A percentile compares a stretch with the other conserved stretches of the same genome.
Evolutionary conservation across 2,329 filamentous ascomycete genomes (phyloP).

Genomic region (Penicillium rolfsii): DNA sequence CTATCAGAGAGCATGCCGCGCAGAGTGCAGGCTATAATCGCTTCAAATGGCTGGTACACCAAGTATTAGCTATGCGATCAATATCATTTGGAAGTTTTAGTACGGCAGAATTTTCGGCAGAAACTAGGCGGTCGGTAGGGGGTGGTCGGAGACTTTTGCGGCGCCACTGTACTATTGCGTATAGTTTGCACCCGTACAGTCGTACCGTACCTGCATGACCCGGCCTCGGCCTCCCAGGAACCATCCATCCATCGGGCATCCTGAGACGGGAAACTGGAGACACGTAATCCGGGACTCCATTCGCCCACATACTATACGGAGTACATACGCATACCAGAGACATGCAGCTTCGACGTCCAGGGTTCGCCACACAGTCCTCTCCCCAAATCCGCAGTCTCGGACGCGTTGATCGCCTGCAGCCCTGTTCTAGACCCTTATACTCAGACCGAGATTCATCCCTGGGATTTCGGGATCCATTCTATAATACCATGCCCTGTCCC

Average conservation of each 20-base stretch:
- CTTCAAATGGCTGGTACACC: no score
- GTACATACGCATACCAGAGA: constrained; percentile 1
- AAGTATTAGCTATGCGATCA: no score
- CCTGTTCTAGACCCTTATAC: constrained; percentile 8
- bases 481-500: no score
- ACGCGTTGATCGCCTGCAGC: background rate
- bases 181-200: no score
- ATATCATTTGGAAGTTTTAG: no score
- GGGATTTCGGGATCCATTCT: background rate
- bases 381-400: background rate
- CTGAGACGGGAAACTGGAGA: background rate
- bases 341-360: background rate
- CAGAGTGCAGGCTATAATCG: no score
- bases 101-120: no score
- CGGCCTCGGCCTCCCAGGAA: background rate
- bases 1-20: no score
- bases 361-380: constrained; percentile 7
- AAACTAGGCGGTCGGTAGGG: no score
- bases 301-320: background rate
- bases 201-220: background rate
- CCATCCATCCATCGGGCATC: background rate
- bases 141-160: no score
- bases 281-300: background rate
- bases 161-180: no score
- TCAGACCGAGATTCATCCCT: background rate